phyloP scores from a whole-genome alignment of 192 early-diverging fungal species.

The Gorgonomyces haynaldii region DNA sequence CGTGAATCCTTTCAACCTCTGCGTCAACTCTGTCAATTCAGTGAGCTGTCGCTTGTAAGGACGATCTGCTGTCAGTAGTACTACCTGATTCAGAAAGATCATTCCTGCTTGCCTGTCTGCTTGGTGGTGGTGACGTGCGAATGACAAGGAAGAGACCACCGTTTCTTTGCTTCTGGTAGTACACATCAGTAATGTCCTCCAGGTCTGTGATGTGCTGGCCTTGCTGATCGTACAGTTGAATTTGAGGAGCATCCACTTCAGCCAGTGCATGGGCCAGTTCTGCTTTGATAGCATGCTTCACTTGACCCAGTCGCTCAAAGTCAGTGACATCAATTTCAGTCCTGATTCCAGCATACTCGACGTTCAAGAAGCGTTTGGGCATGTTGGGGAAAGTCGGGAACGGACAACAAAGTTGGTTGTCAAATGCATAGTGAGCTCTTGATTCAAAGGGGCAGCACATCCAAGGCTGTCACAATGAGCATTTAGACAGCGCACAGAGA shows the following conservation, averaged over 20 bases:
- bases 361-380: slow-evolving; percentile 2
- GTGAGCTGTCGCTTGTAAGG: not conserved
- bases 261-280: not conserved
- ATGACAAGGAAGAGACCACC: not conserved
- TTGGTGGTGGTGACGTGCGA: not conserved
- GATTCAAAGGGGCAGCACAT: no score
- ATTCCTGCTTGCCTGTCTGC: slow-evolving; percentile 3
- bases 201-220: slow-evolving; percentile 3
- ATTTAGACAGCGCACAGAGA: no score
- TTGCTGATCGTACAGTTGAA: slow-evolving; percentile 2
- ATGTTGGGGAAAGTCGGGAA: no score
- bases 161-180: not conserved
- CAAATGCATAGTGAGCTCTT: no score
- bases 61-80: no score
- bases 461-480: no score
- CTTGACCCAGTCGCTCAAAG: slow-evolving; percentile 7
- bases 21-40: slow-evolving; percentile 7
- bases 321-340: slow-evolving; percentile 11
- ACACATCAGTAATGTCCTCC: not conserved
- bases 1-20: slow-evolving; percentile 5
- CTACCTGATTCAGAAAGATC: not conserved
- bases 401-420: no score
- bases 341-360: not conserved
- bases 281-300: slow-evolving; percentile 10
- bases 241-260: not conserved